phyloP scores from a whole-genome alignment of 2,329 filamentous ascomycete genomes.

The Xylaria polymorpha region DNA sequence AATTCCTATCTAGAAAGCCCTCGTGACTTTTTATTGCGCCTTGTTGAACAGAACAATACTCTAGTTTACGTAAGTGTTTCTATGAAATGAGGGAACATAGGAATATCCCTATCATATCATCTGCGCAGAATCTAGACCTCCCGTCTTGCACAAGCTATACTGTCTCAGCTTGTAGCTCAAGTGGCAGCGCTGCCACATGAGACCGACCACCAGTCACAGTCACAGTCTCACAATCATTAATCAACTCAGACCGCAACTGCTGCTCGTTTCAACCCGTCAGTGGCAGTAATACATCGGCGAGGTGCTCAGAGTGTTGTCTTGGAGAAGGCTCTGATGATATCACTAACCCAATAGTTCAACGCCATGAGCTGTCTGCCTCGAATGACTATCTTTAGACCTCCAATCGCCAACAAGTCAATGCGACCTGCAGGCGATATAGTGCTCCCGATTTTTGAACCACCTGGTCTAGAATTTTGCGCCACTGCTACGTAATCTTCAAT shows the following conservation, averaged over 20 bases:
- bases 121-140: neutral
- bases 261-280: neutral
- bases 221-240: neutral
- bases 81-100: neutral
- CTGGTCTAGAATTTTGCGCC: neutral
- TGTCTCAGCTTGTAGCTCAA: neutral
- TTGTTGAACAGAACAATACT: neutral
- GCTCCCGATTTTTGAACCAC: neutral
- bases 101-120: neutral
- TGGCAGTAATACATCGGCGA: neutral
- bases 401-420: neutral
- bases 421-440: neutral
- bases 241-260: neutral
- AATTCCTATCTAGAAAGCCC: neutral
- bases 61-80: neutral
- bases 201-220: neutral
- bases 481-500: neutral
- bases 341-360: neutral
- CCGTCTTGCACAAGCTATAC: neutral
- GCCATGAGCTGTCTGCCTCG: neutral
- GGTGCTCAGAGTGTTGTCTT: neutral
- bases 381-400: neutral
- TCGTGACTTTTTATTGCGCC: no score
- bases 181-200: no score
- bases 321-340: neutral